Evolutionary conservation across 2,329 filamentous ascomycete species (phyloP), one percentile per base, ranked within the genome.

Genomic region (Balansia obtecta): DNA sequence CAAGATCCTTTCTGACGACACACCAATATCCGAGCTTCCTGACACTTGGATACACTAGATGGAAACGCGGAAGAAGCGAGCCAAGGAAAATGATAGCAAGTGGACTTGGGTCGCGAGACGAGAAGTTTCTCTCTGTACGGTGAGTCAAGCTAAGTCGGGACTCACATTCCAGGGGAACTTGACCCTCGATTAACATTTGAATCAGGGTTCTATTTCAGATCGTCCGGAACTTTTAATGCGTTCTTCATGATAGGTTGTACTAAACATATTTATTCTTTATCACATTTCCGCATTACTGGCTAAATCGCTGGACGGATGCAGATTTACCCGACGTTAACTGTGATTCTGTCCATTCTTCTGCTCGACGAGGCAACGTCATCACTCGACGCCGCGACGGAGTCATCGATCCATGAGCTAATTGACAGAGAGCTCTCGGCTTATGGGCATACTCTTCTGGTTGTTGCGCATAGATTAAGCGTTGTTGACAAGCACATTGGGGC

Each of bases 291-390:
- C 63, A 63, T 18, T 66, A 65, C 42, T 71, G 68, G 67, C 50
- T 71, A 0, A 64, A 68, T 44, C 54, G 61, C 45, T 71, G 68
- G 68, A 69, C 66, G 0, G 62, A 68, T 18, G 18, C 12, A n/a
- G n/a, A n/a, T n/a, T n/a, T n/a, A n/a, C n/a, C n/a, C n/a, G n/a
- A n/a, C n/a, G n/a, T n/a, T n/a, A n/a, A n/a, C n/a, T n/a, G n/a
- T n/a, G n/a, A n/a, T n/a, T n/a, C n/a, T n/a, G n/a, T n/a, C n/a
- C n/a, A n/a, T n/a, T 27, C 22, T 66, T 2, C 54, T 67, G 1
- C 53, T 67, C 9, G 65, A 66, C 33, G 64, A 66, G 42, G 57
- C 56, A 11, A 66, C 62, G 1, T 61, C 62, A 0, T 63, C 61
- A 0, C 57, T 69, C 1, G 68, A 69, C 52, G 16, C 52, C 1